Base-by-base conservation (phyloP, 371 early-diverging fungal genomes). In the Rhizopus sp. region DNA sequence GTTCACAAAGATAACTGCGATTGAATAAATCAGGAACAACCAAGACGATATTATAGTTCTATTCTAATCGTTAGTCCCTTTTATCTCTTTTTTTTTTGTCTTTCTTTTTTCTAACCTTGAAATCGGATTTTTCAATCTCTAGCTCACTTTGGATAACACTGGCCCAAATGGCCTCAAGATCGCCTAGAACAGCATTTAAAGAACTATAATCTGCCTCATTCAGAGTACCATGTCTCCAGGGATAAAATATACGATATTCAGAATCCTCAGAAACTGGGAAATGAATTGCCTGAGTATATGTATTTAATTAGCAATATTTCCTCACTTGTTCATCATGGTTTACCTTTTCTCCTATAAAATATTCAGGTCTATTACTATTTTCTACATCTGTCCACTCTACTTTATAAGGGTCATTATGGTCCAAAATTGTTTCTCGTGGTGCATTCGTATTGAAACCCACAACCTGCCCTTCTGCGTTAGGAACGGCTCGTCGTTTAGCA, bases 341-440 rank as follows among this genome's bases (percentile, higher is more conserved):
- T 67, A 82, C 88, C 75, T 82, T 81, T 60, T 88, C 86, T 15
- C 89, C 91, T 31, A 88, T 77, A 52, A 84, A 75, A 57, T 70
- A 75, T 5, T 83, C 83, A 16, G 23, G 23, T 23, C 23, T 23
- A 66, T 66, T 54, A 13, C 52, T 3, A 53, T 47, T 53, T 2
- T 31, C 45, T 1, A 76, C 56, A 7, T 85, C 80, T 0, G 89
- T 88, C 94, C 93, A 95, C 47, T 95, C 95, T 10, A 93, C 85
- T 53, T 86, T 83, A 62, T 89, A 92, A 8, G 95, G 93, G 60
- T 95, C 95, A 59, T 95, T 95, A 60, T 93, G 92, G 57, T 93
- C 95, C 13, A 84, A 77, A 58, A 95, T 92, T 0, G 62, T 78
- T 57, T 91, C 90, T 6, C 89, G 84, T 29, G 57, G 57, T 10